Evolutionary conservation across 225 moss, liverwort and hornwort genomes (phyloP).

Genomic region (Ulota crispa): DNA sequence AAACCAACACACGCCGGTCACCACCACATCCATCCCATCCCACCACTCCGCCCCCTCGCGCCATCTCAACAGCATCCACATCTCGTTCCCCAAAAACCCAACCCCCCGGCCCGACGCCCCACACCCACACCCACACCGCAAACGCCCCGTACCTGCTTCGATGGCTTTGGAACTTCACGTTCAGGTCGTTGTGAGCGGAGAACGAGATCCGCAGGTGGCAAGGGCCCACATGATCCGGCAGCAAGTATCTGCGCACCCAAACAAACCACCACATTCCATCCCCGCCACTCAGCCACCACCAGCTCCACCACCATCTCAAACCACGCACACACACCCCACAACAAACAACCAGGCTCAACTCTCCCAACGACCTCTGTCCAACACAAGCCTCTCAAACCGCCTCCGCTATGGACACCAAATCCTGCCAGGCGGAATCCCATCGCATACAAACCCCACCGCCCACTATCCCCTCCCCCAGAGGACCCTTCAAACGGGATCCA

Average conservation of each 20-base stretch:
- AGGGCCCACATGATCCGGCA: constrained; percentile 93
- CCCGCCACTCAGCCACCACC: neutral
- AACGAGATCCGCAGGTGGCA: constrained; percentile 97
- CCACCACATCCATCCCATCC: neutral
- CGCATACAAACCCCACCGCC: neutral
- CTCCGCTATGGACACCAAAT: neutral
- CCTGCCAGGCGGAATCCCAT: neutral
- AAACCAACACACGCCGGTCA: neutral
- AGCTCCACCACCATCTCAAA: neutral
- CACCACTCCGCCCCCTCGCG: neutral
- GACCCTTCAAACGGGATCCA: neutral
- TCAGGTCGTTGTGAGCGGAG: constrained; percentile 96
- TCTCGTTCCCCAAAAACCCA: neutral
- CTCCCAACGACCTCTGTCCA: neutral
- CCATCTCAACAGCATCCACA: neutral
- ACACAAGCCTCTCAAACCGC: neutral
- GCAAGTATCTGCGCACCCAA: constrained; percentile 60
- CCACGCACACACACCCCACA: neutral
- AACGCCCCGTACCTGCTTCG: constrained; percentile 71
- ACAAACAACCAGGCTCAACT: neutral
- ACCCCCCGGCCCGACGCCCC: neutral
- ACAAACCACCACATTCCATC: neutral
- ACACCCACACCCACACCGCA: neutral
- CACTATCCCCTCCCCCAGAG: neutral
- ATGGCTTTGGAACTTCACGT: constrained; percentile 99